These are phyloP conservation scores for Leishmania gerbilli DNA, from an alignment of 208 protist species.

Conservation along the genomic window DNA sequence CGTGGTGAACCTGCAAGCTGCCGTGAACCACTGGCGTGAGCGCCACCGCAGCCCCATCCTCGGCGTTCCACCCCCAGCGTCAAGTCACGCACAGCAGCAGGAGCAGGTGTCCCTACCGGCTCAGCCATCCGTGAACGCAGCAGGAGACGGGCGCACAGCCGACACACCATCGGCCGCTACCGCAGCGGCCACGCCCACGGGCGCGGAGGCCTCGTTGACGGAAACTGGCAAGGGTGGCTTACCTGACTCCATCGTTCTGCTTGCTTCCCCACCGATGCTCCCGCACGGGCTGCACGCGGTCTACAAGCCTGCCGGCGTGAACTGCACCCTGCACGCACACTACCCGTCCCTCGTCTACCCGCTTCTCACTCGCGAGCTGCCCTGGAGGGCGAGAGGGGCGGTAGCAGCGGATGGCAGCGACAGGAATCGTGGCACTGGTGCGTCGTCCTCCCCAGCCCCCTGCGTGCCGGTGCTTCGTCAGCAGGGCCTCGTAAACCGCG, in stretches of 20 bases:
- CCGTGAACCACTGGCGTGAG: constrained; percentile 9
- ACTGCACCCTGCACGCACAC: constrained; percentile 60
- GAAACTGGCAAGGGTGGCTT: background rate
- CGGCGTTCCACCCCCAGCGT: background rate
- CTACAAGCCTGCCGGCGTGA: constrained; percentile 65
- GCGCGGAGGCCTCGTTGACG: background rate
- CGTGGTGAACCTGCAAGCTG: constrained; percentile 36
- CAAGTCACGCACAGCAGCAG: background rate
- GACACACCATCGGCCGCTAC: background rate
- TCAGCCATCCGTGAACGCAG: background rate
- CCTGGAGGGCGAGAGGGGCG: constrained; percentile 33
- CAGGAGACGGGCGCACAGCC: background rate
- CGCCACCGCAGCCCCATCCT: background rate
- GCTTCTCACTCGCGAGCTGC: constrained; percentile 32
- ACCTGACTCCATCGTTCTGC: background rate
- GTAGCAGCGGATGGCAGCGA: background rate
- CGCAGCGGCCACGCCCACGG: background rate
- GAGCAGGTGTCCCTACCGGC: background rate
- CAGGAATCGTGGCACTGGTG: background rate
- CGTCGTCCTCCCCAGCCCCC: background rate
- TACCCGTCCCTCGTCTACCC: constrained; percentile 54
- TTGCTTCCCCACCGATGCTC: constrained; percentile 26
- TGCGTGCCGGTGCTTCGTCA: constrained; percentile 53
- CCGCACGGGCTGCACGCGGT: constrained; percentile 64
- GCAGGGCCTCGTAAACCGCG: constrained; percentile 83